A percentile compares a stretch with the other conserved stretches of the same genome.
Conservation (phyloP, 1,284 basidiomycete species). For the Tylopilus sp. region DNA sequence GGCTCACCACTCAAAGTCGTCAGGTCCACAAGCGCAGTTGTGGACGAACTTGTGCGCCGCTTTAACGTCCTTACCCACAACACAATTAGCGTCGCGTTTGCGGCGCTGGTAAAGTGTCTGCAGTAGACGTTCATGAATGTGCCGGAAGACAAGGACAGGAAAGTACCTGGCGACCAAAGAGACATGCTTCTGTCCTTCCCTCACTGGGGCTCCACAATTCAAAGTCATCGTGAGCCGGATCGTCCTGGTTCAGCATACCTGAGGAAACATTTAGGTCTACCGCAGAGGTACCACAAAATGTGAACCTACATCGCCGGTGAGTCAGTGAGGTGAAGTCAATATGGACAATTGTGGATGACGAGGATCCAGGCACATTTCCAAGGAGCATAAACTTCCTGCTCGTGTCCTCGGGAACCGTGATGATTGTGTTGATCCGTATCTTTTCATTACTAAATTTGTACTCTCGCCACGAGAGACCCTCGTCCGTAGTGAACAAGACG, state of each 20-base stretch:
- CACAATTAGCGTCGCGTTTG: slow-evolving; percentile 74
- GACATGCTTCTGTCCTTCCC: slow-evolving; percentile 73
- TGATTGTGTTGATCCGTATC: slow-evolving; percentile 73
- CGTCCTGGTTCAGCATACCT: slow-evolving; percentile 68
- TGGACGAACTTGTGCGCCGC: slow-evolving; percentile 52
- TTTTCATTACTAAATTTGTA: slow-evolving; percentile 79
- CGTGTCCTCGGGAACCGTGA: slow-evolving; percentile 89
- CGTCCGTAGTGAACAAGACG: slow-evolving; percentile 84
- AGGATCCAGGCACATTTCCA: slow-evolving; percentile 55
- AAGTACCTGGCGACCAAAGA: slow-evolving; percentile 76
- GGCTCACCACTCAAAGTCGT: slow-evolving; percentile 91
- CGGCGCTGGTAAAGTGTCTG: slow-evolving; percentile 88
- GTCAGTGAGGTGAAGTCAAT: slow-evolving; percentile 87
- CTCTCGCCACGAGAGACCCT: slow-evolving; percentile 85
- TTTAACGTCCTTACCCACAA: slow-evolving; percentile 69
- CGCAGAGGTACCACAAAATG: not conserved
- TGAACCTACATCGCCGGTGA: slow-evolving; percentile 62
- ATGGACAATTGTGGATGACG: slow-evolving; percentile 70
- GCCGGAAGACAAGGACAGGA: not conserved
- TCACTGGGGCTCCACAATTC: slow-evolving; percentile 94
- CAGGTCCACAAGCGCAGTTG: slow-evolving; percentile 68
- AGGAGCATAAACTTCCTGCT: slow-evolving; percentile 89
- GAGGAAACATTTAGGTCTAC: slow-evolving; percentile 1
- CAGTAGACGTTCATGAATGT: not conserved
- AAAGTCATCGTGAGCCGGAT: slow-evolving; percentile 85